Evolutionary conservation across 257 asterid species (phyloP), one percentile per base, ranked within the genome.

Genomic region (Datura wrightii): DNA sequence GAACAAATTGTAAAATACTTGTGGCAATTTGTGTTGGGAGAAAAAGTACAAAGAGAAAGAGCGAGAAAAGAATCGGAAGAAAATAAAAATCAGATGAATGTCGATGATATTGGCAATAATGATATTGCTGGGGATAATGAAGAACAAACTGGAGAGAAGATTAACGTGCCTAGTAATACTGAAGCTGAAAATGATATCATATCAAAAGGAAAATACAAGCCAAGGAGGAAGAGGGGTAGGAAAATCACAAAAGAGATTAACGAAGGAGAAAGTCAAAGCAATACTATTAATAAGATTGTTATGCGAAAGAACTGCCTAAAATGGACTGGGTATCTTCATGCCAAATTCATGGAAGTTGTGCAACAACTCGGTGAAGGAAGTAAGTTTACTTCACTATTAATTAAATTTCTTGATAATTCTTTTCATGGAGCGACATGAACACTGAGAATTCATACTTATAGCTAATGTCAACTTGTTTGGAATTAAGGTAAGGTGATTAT

Each of bases 321-420:
- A 18, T 87, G 90, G 88, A 83, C 86, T 9, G 15, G 3, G 3
- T 88, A 83, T 8, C 86, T 87, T 19, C 90, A 87, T 60, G 54
- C 42, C 0, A 87, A 83, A 36, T 87, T 87, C 72, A 56, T 79
- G 79, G 50, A 79, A 6, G 90, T 81, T 24, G 83, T 83, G 3
- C 3, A 4, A 16, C 52, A 79, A 53, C 90, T 87, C 52, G 90
- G 86, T 59, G 86, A 87, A 78, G 90, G 90, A 83, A 85, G 90
- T 87, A 85, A 5, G 88, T 19, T 3, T 60, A 3, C 41, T 48
- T 39, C 6, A 9, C 1, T 8, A 58, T 58, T 7, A 5, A 19
- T 15, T 54, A 53, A 36, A 3, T 5, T 48, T 55, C 18, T 39
- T 48, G 2, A 46, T 14, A 15, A 11, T 54, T 54, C 7, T 14